Percentiles rank a stretch among this genome's conserved stretches.
phyloP scores from a whole-genome alignment of 169 alveolate genomes.

The Babesia microti region DNA sequence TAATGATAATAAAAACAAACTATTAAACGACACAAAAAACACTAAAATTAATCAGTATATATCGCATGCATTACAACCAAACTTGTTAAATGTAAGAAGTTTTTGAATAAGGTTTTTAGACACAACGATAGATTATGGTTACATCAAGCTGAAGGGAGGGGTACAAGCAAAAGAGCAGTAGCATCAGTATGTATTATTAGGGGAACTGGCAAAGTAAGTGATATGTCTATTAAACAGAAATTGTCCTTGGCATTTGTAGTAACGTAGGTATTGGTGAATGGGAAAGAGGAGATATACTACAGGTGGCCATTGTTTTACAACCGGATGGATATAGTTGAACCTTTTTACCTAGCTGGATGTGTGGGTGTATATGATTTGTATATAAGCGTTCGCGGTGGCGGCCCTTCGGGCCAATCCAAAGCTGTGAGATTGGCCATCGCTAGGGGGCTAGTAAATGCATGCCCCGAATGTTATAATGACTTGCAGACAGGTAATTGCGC shows the following conservation, averaged over 20 bases:
- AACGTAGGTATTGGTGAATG: slow-evolving; percentile 50
- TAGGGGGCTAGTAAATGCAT: slow-evolving; percentile 66
- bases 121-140: slow-evolving; percentile 60
- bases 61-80: slow-evolving; percentile 23
- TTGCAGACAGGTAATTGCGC: background rate
- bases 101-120: slow-evolving; percentile 32
- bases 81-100: slow-evolving; percentile 7
- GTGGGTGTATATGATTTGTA: slow-evolving; percentile 65
- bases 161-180: slow-evolving; percentile 67
- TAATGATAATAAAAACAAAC: slow-evolving; percentile 4
- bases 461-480: slow-evolving; percentile 44
- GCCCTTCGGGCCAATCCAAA: slow-evolving; percentile 69
- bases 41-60: slow-evolving; percentile 20
- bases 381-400: slow-evolving; percentile 67
- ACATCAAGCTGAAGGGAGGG: slow-evolving; percentile 61
- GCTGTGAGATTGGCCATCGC: slow-evolving; percentile 72
- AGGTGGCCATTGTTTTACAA: slow-evolving; percentile 70
- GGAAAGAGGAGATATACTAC: slow-evolving; percentile 63
- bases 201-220: slow-evolving; percentile 59
- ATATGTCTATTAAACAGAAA: background rate
- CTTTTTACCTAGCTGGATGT: slow-evolving; percentile 59
- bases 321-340: slow-evolving; percentile 73
- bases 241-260: background rate
- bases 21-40: slow-evolving; percentile 10
- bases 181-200: slow-evolving; percentile 59